Conservation (phyloP, 306 rosid species). For the Trifolium dubium region DNA sequence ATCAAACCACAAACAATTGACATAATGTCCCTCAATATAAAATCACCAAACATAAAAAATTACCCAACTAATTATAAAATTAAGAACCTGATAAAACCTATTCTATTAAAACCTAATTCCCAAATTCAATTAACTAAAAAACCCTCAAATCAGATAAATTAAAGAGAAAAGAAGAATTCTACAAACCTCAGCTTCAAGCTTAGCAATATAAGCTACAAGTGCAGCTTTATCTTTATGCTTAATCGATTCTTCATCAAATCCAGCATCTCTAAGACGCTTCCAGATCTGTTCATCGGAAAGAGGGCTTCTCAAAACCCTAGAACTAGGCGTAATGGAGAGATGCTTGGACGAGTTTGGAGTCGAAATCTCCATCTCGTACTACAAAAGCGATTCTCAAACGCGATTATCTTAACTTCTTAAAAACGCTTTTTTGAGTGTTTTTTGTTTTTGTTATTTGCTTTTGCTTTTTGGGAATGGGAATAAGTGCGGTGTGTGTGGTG, state of each 20-base stretch:
- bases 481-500: conserved; percentile 18
- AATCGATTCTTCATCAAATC: conserved; percentile 88
- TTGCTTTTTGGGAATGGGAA: too few relatives aligned
- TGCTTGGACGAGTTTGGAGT: conserved; percentile 59
- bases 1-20: not conserved
- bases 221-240: conserved; percentile 87
- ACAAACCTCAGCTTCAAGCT: conserved; percentile 90
- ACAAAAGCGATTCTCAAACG: not conserved
- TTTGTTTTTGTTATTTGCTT: too few relatives aligned
- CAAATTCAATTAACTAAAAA: conserved; percentile 15
- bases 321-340: conserved; percentile 75
- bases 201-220: conserved; percentile 82
- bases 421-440: not conserved
- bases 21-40: not conserved
- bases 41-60: conserved; percentile 12
- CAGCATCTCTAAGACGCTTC: conserved; percentile 81
- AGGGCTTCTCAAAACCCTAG: conserved; percentile 85
- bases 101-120: not conserved
- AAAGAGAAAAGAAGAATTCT: conserved; percentile 2
- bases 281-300: conserved; percentile 82
- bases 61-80: not conserved
- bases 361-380: conserved; percentile 56
- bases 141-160: not conserved
- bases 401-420: conserved; percentile 30
- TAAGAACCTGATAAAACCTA: not conserved